phyloP scores from a whole-genome alignment of 2,329 filamentous ascomycete species.

The Ceratocystis colombiana region DNA sequence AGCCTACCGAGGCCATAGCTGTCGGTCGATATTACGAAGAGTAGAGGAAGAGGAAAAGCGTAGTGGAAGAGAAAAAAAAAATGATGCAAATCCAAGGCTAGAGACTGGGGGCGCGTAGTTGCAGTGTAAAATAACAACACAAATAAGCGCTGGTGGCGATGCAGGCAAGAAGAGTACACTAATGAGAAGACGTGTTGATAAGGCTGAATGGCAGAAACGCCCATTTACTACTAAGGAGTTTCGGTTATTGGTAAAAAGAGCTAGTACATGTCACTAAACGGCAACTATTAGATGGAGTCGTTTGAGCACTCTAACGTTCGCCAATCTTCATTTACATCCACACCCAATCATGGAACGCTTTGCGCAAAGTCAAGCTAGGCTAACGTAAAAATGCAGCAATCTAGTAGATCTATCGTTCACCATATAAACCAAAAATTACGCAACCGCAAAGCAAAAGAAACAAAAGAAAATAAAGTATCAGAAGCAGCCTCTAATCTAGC shows the following conservation, averaged over 20 bases:
- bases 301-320: neutral
- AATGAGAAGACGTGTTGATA: neutral
- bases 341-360: too few species aligned
- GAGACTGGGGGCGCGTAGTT: too few species aligned
- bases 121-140: neutral
- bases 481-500: slow-evolving; percentile 37
- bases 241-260: neutral
- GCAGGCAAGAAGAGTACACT: neutral
- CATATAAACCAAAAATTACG: neutral
- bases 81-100: too few species aligned
- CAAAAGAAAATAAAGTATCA: neutral
- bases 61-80: too few species aligned
- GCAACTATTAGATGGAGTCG: neutral
- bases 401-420: slow-evolving; percentile 6
- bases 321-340: neutral
- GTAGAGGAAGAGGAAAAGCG: neutral
- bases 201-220: neutral
- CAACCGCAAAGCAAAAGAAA: neutral
- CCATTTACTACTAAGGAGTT: neutral
- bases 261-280: neutral
- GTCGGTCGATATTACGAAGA: neutral
- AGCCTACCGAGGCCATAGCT: slow-evolving; percentile 23
- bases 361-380: neutral
- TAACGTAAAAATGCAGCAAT: neutral
- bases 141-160: neutral